Evolutionary conservation across 257 asterid genomes (phyloP).

Genomic region (Nicotiana otophora): DNA sequence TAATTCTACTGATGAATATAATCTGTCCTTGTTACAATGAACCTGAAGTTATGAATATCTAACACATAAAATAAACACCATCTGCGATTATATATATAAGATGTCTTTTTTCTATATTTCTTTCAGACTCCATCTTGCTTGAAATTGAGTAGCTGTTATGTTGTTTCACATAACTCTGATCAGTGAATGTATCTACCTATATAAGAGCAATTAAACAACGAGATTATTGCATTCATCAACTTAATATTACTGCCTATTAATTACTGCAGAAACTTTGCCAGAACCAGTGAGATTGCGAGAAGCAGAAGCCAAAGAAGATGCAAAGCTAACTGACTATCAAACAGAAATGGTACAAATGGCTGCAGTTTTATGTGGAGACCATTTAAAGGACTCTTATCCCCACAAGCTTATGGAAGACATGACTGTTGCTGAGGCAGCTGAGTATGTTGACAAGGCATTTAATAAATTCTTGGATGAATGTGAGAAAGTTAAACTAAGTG

Average conservation of each 20-base stretch:
- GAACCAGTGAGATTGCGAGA: constrained; percentile 29
- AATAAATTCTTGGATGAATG: constrained; percentile 42
- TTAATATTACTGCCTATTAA: neutral
- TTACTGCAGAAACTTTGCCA: constrained; percentile 25
- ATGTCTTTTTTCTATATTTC: too few species aligned
- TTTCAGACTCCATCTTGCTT: too few species aligned
- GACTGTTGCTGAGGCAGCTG: constrained; percentile 41
- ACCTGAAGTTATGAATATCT: neutral
- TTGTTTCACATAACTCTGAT: neutral
- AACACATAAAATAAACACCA: neutral
- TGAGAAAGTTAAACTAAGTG: constrained; percentile 27
- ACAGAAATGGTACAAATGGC: constrained; percentile 45
- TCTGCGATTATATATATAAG: too few species aligned
- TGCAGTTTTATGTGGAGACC: constrained; percentile 40
- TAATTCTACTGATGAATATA: neutral
- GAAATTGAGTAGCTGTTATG: too few species aligned
- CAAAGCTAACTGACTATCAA: constrained; percentile 37
- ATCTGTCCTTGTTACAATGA: too few species aligned
- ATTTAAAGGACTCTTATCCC: constrained; percentile 25
- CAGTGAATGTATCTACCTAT: too few species aligned
- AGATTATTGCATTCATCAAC: too few species aligned
- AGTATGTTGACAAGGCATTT: constrained; percentile 38
- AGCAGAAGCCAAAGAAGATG: constrained; percentile 21
- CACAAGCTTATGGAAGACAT: constrained; percentile 34
- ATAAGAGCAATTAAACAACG: too few species aligned